Base-by-base conservation (phyloP, 768 basidiomycete genomes). In the Neoboletus magnificus region DNA sequence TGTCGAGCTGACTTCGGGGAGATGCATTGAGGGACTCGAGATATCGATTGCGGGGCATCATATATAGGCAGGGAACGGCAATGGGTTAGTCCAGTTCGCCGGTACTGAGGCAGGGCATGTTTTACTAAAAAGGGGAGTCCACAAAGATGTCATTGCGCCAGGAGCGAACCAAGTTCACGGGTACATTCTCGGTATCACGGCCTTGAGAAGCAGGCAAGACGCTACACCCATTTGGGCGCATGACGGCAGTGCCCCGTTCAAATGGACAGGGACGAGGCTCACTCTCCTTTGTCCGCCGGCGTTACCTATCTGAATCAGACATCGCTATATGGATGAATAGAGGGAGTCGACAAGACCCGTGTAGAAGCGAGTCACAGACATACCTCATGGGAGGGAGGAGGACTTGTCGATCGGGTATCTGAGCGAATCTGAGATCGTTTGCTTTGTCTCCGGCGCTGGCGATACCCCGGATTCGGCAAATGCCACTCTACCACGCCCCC, bases 401-500 rank as follows among this genome's bases (percentile, higher is more conserved):
- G 22, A 23, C 25, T 7, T 16, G 49, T 40, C 25, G 65, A 65
- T 67, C 57, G 33, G 11, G n/a, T 54, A 66, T 66, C 56, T 54
- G 18, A 3, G 16, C n/a, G 37, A 50, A 71, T 71, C 68, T 71
- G 7, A 71, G 70, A 71, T 71, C 62, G 57, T 62, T 67, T 61
- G 22, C 44, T 63, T 61, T 71, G 66, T 61, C 46, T 66, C 69
- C 70, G 70, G 70, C 58, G 63, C 64, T 69, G 67, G 52, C 47
- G 51, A 66, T 59, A 43, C 69, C 70, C 70, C 70, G 70, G 58
- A 67, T 47, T 36, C 71, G 71, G 71, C 9, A 54, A 64, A 35
- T 67, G 29, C 70, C 71, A 60, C 30, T 18, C 27, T 42, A 36
- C 51, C 53, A 51, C 59, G 39, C 50, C 42, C 25, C 20, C 10